Conservation (phyloP, 345 rosid genomes). For the Eucalyptus curtisii region DNA sequence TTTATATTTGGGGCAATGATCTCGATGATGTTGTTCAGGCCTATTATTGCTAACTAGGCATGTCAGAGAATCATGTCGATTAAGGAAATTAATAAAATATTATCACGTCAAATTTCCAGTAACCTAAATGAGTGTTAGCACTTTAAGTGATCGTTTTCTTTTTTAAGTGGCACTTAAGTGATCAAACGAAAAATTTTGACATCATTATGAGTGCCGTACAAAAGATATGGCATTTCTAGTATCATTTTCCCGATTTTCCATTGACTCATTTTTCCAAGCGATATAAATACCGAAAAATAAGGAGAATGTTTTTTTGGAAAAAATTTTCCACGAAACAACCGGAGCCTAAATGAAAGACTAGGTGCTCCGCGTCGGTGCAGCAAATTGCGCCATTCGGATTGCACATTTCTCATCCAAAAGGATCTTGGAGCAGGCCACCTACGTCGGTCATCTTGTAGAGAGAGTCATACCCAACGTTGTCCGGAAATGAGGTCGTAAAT, state of each 20-base stretch:
- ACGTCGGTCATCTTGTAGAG: background rate
- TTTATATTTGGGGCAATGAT: background rate
- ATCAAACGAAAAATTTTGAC: accelerated
- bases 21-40: background rate
- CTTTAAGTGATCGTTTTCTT: background rate
- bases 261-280: background rate
- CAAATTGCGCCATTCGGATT: background rate
- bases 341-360: background rate
- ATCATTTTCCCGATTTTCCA: background rate
- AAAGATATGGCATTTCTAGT: background rate
- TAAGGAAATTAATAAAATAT: background rate
- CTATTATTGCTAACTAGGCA: background rate
- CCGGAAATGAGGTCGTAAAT: background rate
- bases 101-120: too few relatives aligned
- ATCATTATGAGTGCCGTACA: accelerated
- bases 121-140: background rate
- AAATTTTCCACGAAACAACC: accelerated
- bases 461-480: background rate
- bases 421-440: background rate
- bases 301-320: too few relatives aligned
- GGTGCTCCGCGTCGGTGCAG: background rate
- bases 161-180: background rate
- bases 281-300: too few relatives aligned
- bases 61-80: background rate
- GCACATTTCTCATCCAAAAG: background rate